Base-by-base conservation (phyloP, 345 rosid genomes). In the Eutrema yunnanense region DNA sequence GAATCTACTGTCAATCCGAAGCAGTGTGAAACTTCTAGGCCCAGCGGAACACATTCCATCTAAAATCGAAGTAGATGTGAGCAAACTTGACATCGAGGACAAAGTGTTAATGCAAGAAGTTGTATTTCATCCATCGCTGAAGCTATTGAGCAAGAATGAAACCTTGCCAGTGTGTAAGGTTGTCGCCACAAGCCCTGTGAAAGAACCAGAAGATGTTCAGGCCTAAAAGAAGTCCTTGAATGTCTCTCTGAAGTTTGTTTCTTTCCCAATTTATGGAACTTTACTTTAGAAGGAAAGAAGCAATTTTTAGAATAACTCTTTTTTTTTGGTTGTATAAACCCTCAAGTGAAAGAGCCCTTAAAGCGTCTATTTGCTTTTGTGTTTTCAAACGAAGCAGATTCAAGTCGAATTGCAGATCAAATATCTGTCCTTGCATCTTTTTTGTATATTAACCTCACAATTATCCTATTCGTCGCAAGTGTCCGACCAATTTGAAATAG, bases 131-230 rank as follows among this genome's bases (percentile, higher is more conserved):
- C 84, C 89, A 4, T 79, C 96, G 3, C 13, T 88, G 82, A 88
- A 84, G 87, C 92, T 89, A 73, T 71, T 95, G 61, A 85, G 93
- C 80, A 89, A 86, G 88, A 83, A 85, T 30, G 89, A 86, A 42
- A 81, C 67, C 61, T 75, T 84, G 80, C 97, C 96, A 61, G 66
- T 89, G 48, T 95, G 99, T 69, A 95, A 95, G 89, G 80, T 92
- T 49, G 83, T 50, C 5, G 73, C 89, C 14, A 84, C 83, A 40
- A 73, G 73, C 3, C 71, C 67, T 2, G 54, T 49, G 48, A 86
- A 81, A 78, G 73, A 51, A 62, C 75, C 72, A 11, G 82, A 86
- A 66, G 33, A 37, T 49, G 59, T 73, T 65, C 66, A 49, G 65
- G 44, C 78, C 47, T 65, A 57, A 53, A 49, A 30, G 47, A 44